Evolutionary conservation across 768 basidiomycete genomes (phyloP).

Genomic region (Mrakia frigida): DNA sequence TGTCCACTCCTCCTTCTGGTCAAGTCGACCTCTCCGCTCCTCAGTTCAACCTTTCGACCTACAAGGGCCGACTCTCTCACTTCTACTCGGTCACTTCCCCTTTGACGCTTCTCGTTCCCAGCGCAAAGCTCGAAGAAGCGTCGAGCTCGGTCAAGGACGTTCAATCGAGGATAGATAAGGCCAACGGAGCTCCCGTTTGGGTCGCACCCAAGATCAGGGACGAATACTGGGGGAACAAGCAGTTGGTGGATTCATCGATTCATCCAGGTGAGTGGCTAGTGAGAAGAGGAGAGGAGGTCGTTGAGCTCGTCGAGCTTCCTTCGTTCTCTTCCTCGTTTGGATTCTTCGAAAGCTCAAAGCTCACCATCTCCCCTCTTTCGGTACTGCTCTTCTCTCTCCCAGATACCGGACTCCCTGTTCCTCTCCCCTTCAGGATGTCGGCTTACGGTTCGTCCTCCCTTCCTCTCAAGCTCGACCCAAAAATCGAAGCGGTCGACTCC

Average conservation of each 20-base stretch:
- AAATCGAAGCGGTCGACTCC: no score
- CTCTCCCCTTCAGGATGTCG: slow-evolving; percentile 47
- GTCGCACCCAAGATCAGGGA: slow-evolving; percentile 19
- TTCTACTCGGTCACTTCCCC: slow-evolving; percentile 39
- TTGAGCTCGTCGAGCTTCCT: background rate
- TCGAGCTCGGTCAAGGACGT: background rate
- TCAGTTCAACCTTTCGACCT: slow-evolving; percentile 28
- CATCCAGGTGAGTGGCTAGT: slow-evolving; percentile 2
- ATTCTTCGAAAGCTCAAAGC: background rate
- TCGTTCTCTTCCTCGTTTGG: background rate
- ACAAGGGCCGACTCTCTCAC: slow-evolving; percentile 36
- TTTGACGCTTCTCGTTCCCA: slow-evolving; percentile 37
- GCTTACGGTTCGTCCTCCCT: background rate
- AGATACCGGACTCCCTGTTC: slow-evolving; percentile 47
- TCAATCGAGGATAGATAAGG: slow-evolving; percentile 9
- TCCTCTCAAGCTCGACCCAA: background rate
- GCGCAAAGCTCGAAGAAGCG: slow-evolving; percentile 28
- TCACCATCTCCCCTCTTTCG: background rate
- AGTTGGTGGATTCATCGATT: background rate
- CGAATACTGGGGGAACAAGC: slow-evolving; percentile 16
- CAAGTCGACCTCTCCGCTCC: slow-evolving; percentile 21
- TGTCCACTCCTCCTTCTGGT: background rate
- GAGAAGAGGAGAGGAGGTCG: no score
- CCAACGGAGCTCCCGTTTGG: slow-evolving; percentile 22
- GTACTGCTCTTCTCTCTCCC: slow-evolving; percentile 39